Base-by-base conservation (phyloP, 2,329 filamentous ascomycete species). In the Emergomyces orientalis region DNA sequence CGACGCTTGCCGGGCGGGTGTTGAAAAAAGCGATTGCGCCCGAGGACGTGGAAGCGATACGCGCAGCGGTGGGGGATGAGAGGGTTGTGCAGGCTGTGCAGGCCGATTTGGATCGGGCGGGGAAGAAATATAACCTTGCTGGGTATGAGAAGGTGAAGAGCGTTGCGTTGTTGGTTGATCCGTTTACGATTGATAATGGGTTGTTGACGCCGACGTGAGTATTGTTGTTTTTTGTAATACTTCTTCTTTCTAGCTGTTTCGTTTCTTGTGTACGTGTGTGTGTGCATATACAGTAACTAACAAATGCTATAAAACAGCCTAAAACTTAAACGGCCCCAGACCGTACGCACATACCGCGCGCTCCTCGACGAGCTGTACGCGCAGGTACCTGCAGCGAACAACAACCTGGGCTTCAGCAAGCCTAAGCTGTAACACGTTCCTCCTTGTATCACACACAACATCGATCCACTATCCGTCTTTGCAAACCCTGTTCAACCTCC, bases 121-220 rank as follows among this genome's bases (percentile, higher is more conserved):
- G 85, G 52, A 88, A 84, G 79, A 88, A 87, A 78, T 86, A 89
- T 75, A 96, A 94, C 79, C 92, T 99, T 76, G 94, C 96, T 73
- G 90, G 87, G 68, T 97, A 89, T 70, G 94, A 99, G 81, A 85
- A 86, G 67, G 87, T 97, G 56, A 85, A 83, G 73, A 89, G 87
- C 68, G 82, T 88, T 63, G 77, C 88, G 66, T 77, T 99, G 68
- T 87, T 88, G 70, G 69, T 97, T 17, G 94, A 99, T 64, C 94
- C 94, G 1, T 97, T 99, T 71, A 90, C 86, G 0, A 86, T 97
- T 67, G 92, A 96, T 59, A 99, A 99, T 73, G 89, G 96, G 76
- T 81, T 97, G 59, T 78, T 81, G 67, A 81, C 79, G 8, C 79
- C 79, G 13, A 81, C 79, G 74, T 79, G 70, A 71, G 77, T 77